Conservation (phyloP, 2,329 filamentous ascomycete genomes). For the Paecilomyces dactylethromorphus region DNA sequence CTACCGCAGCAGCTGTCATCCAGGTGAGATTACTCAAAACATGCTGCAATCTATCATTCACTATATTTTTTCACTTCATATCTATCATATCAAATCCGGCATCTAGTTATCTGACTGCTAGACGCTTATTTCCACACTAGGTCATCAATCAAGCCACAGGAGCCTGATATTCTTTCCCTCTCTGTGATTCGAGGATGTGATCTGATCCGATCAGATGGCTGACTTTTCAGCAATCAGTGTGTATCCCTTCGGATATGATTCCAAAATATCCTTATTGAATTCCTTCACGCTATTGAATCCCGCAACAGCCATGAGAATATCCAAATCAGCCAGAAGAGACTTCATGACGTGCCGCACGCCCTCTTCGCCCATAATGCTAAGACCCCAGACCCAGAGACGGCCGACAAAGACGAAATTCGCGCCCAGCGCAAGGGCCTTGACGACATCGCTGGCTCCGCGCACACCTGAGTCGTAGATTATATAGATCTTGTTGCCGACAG, state of each 20-base stretch:
- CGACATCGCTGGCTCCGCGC: slow-evolving; percentile 50
- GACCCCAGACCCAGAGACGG: slow-evolving; percentile 54
- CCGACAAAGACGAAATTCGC: slow-evolving; percentile 59
- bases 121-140: too few relatives aligned
- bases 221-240: neutral
- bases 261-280: slow-evolving; percentile 40
- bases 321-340: slow-evolving; percentile 54
- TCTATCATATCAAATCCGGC: too few relatives aligned
- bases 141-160: too few relatives aligned
- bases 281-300: slow-evolving; percentile 49
- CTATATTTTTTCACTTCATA: too few relatives aligned
- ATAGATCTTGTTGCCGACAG: slow-evolving; percentile 45
- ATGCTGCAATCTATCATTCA: too few relatives aligned
- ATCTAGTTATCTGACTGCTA: too few relatives aligned
- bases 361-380: slow-evolving; percentile 54
- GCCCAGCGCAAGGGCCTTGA: slow-evolving; percentile 56
- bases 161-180: neutral
- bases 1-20: too few relatives aligned
- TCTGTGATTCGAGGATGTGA: neutral
- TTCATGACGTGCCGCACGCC: slow-evolving; percentile 58
- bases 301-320: slow-evolving; percentile 55
- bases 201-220: neutral
- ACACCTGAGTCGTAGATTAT: slow-evolving; percentile 58
- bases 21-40: too few relatives aligned
- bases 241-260: slow-evolving; percentile 11